Evolutionary conservation across 495 filamentous ascomycete species (phyloP).

Genomic region (Podospora comata): DNA sequence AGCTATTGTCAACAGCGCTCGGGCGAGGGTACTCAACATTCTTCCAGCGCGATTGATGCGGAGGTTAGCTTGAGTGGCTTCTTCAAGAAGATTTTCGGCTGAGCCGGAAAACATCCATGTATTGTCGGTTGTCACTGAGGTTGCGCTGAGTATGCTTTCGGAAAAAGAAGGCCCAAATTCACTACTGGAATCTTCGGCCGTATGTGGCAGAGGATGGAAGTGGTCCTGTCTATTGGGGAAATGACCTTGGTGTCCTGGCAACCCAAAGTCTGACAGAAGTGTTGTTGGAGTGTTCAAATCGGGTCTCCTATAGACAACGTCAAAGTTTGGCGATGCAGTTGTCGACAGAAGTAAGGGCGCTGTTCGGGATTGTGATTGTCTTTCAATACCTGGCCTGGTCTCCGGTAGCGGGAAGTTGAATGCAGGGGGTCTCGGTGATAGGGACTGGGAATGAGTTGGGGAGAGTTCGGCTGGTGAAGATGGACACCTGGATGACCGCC

Average conservation of each 20-base stretch:
- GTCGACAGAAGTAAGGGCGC: not conserved
- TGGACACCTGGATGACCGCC: slow-evolving; percentile 10
- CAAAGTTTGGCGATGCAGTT: not conserved
- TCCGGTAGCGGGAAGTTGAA: not conserved
- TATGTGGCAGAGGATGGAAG: not conserved
- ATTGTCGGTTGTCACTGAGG: not conserved
- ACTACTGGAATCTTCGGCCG: not conserved
- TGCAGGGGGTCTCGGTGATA: not conserved
- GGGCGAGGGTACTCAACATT: not conserved
- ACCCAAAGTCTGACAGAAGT: not conserved
- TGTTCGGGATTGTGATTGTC: not conserved
- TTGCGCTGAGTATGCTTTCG: not conserved
- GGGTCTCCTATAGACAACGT: not conserved
- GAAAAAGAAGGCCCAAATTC: slow-evolving; percentile 2
- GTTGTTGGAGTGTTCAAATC: not conserved
- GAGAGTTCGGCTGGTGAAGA: slow-evolving; percentile 11
- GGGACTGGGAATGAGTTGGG: slow-evolving; percentile 5
- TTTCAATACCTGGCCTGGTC: not conserved
- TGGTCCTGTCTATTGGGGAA: not conserved
- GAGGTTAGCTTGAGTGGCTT: slow-evolving; percentile 14
- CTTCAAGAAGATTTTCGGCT: slow-evolving; percentile 17
- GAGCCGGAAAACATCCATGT: not conserved
- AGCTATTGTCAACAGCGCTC: not conserved
- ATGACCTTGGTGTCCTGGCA: not conserved
- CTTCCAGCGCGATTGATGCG: slow-evolving; percentile 20